Percentiles rank a stretch among this genome's conserved stretches.
Evolutionary conservation across 768 basidiomycete species (phyloP).

Genomic region (Xerocomellus amylosporus): DNA sequence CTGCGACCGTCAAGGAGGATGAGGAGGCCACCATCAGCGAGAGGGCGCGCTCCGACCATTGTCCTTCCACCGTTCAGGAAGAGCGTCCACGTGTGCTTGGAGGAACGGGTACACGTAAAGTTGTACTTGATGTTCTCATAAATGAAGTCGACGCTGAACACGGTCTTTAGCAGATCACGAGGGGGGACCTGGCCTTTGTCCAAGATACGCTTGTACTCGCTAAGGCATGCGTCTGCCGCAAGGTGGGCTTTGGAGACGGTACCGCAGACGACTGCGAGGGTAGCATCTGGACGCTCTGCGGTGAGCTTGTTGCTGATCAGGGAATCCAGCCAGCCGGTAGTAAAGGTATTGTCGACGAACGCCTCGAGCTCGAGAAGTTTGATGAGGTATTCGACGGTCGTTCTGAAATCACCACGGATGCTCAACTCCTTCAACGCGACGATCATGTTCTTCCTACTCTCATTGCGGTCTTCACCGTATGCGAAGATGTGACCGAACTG

Average conservation of each 20-base stretch:
- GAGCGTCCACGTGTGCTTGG: constrained; percentile 85
- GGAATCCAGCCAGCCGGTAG: constrained; percentile 97
- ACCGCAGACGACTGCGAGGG: constrained; percentile 92
- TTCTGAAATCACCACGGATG: constrained; percentile 98
- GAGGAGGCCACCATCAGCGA: constrained; percentile 94
- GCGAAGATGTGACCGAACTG: constrained; percentile 99
- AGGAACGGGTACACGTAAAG: constrained; percentile 92
- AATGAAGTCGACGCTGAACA: constrained; percentile 96
- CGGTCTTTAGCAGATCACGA: constrained; percentile 92
- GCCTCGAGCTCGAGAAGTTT: constrained; percentile 93
- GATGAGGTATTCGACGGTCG: constrained; percentile 98
- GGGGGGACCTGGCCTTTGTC: constrained; percentile 98
- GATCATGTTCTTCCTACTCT: constrained; percentile 99
- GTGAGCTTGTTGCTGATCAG: constrained; percentile 97
- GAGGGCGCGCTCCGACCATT: constrained; percentile 84
- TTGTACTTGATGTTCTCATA: constrained; percentile 95
- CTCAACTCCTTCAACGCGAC: constrained; percentile 97
- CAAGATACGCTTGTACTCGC: constrained; percentile 90
- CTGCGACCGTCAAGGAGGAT: constrained; percentile 90
- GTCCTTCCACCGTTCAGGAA: constrained; percentile 96
- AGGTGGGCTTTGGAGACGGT: constrained; percentile 94
- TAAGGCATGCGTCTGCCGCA: constrained; percentile 83
- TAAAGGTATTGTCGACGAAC: constrained; percentile 96
- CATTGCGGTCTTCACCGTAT: constrained; percentile 92
- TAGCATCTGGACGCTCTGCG: constrained; percentile 91